These are phyloP conservation scores for Inonotus obliquus DNA, from an alignment of 1,284 basidiomycete species.

Conservation along the genomic window DNA sequence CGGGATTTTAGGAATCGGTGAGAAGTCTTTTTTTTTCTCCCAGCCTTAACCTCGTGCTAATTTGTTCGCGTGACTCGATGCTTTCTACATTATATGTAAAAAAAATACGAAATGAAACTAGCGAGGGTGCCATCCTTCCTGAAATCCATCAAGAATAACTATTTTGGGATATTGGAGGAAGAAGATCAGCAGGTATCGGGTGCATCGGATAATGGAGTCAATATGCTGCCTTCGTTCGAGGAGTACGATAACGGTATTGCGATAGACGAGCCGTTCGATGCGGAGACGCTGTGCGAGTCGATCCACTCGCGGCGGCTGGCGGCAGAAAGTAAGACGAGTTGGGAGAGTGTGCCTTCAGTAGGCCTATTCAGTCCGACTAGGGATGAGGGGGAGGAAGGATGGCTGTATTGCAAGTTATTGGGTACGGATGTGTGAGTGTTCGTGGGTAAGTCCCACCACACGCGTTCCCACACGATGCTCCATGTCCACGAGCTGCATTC, in stretches of 20 bases:
- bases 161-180: slow-evolving; percentile 9
- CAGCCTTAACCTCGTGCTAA: not conserved
- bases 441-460: not conserved
- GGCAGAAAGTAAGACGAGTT: slow-evolving; percentile 16
- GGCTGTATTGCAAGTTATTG: slow-evolving; percentile 7
- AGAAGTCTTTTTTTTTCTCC: not conserved
- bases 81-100: not conserved
- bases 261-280: slow-evolving; percentile 35
- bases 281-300: slow-evolving; percentile 38
- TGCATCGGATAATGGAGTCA: not conserved
- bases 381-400: not conserved
- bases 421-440: not conserved
- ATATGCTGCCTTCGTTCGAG: not conserved
- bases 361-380: slow-evolving; percentile 6
- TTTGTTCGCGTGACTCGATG: slow-evolving; percentile 23
- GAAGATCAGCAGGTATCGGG: not conserved
- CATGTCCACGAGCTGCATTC: not conserved
- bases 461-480: slow-evolving; percentile 2
- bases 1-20: slow-evolving; percentile 42
- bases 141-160: not conserved
- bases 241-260: not conserved
- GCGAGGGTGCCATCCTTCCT: slow-evolving; percentile 12
- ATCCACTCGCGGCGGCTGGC: slow-evolving; percentile 30
- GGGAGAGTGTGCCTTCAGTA: not conserved
- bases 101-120: not conserved